Percentiles rank a stretch among this genome's conserved stretches.
These are phyloP conservation scores for Ceratocystis harringtonii DNA, from an alignment of 2,329 filamentous ascomycete genomes.

Conservation along the genomic window DNA sequence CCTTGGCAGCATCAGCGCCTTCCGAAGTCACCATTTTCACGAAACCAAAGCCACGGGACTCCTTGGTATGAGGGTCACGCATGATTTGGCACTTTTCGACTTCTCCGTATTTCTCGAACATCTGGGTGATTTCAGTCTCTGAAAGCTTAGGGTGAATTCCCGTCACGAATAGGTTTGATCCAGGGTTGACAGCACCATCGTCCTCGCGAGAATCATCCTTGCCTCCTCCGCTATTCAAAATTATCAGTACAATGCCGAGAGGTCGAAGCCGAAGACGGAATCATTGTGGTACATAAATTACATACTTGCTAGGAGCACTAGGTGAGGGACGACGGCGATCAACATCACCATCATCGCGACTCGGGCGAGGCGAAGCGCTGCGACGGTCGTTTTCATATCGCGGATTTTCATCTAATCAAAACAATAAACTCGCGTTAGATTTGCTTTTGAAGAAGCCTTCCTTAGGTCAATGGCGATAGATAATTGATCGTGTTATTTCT, in stretches of 20 bases:
- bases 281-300: constrained; percentile 25
- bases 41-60: constrained; percentile 96
- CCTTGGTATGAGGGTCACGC: constrained; percentile 95
- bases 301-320: constrained; percentile 41
- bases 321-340: constrained; percentile 42
- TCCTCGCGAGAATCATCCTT: constrained; percentile 47
- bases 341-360: constrained; percentile 45
- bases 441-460: background rate
- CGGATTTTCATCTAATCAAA: constrained; percentile 42
- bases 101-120: constrained; percentile 97
- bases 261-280: background rate
- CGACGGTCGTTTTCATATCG: constrained; percentile 53
- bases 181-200: constrained; percentile 73
- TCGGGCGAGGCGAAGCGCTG: constrained; percentile 48
- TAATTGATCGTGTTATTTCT: background rate
- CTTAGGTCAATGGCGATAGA: background rate
- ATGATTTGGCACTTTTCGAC: constrained; percentile 99
- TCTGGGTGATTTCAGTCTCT: constrained; percentile 78
- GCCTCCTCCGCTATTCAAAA: constrained; percentile 26
- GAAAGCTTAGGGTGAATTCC: constrained; percentile 87
- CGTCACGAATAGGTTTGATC: constrained; percentile 97
- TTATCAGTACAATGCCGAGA: constrained; percentile 8
- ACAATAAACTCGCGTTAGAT: background rate
- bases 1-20: constrained; percentile 91
- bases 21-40: constrained; percentile 97